A percentile compares a stretch with the other conserved stretches of the same genome.
These are phyloP conservation scores for Triadica sebifera DNA, from an alignment of 345 rosid species.

Conservation along the genomic window DNA sequence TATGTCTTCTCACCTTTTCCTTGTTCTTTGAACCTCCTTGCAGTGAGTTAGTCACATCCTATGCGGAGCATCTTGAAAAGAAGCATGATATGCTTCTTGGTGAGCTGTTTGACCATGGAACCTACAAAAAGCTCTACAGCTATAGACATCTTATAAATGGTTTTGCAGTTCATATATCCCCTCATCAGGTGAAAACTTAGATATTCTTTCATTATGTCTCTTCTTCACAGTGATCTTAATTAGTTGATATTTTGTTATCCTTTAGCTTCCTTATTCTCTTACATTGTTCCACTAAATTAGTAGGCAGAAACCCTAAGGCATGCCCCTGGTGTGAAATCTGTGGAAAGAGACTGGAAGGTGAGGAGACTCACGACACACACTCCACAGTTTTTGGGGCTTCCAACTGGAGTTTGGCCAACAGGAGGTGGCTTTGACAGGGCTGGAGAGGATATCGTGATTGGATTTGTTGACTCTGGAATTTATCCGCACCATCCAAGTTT, in stretches of 20 bases:
- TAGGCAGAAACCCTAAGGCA: conserved; percentile 86
- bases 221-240: not conserved
- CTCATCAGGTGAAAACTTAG: conserved; percentile 73
- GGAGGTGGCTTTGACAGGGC: conserved; percentile 97
- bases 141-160: conserved; percentile 94
- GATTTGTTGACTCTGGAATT: conserved; percentile 94
- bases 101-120: conserved; percentile 67
- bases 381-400: conserved; percentile 94
- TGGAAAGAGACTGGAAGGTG: conserved; percentile 96
- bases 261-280: conserved; percentile 29
- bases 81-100: conserved; percentile 93
- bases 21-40: conserved; percentile 8
- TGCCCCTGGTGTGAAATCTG: conserved; percentile 78
- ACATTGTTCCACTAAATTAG: conserved; percentile 53
- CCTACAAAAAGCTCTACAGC: conserved; percentile 88
- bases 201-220: conserved; percentile 2
- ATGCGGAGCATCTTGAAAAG: conserved; percentile 81
- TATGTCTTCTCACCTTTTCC: not conserved
- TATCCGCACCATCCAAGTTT: conserved; percentile 93
- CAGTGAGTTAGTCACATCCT: conserved; percentile 82
- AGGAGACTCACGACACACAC: conserved; percentile 93
- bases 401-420: conserved; percentile 98
- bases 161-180: conserved; percentile 78
- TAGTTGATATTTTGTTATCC: conserved; percentile 12
- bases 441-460: conserved; percentile 92